Percentiles rank a stretch among this genome's conserved stretches.
phyloP scores from a whole-genome alignment of 2,329 filamentous ascomycete genomes.

The Leptodontidium sp. region DNA sequence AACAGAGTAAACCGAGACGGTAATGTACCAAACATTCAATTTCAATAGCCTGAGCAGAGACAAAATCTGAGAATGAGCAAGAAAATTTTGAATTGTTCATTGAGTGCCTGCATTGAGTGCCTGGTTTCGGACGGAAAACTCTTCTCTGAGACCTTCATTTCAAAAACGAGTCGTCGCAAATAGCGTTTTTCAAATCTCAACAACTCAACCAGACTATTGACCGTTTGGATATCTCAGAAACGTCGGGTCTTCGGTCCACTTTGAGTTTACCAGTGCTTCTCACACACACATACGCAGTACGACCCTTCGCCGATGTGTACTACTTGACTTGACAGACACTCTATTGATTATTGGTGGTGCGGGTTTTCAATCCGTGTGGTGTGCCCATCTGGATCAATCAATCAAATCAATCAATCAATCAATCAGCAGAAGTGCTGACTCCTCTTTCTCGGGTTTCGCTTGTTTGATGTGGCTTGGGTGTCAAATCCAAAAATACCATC shows the following conservation, averaged over 20 bases:
- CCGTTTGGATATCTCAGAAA: not conserved
- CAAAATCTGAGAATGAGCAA: not conserved
- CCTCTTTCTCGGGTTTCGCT: conserved; percentile 12
- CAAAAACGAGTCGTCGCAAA: no score
- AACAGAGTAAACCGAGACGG: not conserved
- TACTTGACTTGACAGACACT: not conserved
- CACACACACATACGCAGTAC: not conserved
- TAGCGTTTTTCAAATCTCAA: no score
- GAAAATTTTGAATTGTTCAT: not conserved
- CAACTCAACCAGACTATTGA: no score
- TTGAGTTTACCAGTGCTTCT: not conserved
- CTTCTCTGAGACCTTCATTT: not conserved
- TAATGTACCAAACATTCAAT: not conserved
- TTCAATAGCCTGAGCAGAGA: not conserved
- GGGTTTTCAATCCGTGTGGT: no score
- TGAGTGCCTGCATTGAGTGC: no score
- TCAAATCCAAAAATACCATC: not conserved
- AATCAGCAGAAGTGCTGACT: not conserved
- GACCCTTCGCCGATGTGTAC: not conserved
- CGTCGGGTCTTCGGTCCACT: not conserved
- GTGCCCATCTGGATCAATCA: conserved; percentile 6
- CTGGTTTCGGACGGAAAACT: not conserved
- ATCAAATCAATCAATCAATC: not conserved
- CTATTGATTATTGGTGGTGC: not conserved
- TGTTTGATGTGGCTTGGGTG: conserved; percentile 3